Conservation (phyloP, 495 filamentous ascomycete genomes). For the Penicillium coprophilum region DNA sequence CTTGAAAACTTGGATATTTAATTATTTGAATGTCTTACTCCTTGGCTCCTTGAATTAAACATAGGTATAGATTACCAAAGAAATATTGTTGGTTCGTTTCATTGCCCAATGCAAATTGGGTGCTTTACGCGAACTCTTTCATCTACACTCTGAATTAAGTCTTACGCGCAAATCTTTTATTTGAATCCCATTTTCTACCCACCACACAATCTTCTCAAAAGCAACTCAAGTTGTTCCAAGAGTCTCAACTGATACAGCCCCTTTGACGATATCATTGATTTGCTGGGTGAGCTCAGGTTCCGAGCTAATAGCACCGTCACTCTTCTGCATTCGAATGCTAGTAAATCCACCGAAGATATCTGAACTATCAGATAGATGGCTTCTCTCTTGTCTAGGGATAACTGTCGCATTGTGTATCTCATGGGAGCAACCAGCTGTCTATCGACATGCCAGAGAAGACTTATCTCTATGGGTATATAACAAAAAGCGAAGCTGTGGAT, state of each 20-base stretch:
- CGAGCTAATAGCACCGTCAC: slow-evolving; percentile 39
- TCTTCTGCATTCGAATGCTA: slow-evolving; percentile 33
- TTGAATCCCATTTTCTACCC: background rate
- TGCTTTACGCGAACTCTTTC: background rate
- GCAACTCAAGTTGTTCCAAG: slow-evolving; percentile 16
- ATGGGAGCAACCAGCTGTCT: too few relatives aligned
- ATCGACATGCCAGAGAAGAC: too few relatives aligned
- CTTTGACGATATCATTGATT: slow-evolving; percentile 25
- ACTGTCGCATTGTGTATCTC: too few relatives aligned
- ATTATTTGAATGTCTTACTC: slow-evolving; percentile 3
- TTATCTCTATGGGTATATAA: too few relatives aligned
- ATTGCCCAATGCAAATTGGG: background rate
- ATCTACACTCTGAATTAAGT: slow-evolving; percentile 1
- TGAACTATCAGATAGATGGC: too few relatives aligned
- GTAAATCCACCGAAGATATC: slow-evolving; percentile 36
- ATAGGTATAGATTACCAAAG: background rate
- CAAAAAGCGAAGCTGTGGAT: too few relatives aligned
- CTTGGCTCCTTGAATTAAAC: slow-evolving; percentile 2
- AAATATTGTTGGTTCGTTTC: background rate
- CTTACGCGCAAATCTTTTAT: background rate
- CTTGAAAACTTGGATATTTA: background rate
- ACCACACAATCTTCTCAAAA: slow-evolving; percentile 1
- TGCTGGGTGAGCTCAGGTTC: slow-evolving; percentile 31
- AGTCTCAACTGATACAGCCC: slow-evolving; percentile 31
- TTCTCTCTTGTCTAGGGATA: too few relatives aligned